These are phyloP conservation scores for Geosmithia morbida DNA, from an alignment of 2,329 filamentous ascomycete species.

Conservation along the genomic window DNA sequence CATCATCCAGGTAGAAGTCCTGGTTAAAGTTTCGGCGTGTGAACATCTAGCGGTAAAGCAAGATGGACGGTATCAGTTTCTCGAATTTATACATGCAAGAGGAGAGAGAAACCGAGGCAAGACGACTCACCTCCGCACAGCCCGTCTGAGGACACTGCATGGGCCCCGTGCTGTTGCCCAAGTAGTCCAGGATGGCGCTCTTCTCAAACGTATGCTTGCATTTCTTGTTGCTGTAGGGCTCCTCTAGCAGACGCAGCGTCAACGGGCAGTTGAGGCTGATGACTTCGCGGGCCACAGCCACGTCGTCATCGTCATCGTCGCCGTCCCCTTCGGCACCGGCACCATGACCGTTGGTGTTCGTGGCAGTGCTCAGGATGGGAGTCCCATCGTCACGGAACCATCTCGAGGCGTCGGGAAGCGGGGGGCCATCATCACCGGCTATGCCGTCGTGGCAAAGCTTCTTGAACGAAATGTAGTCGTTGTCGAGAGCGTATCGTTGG, in stretches of 20 bases:
- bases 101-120: not conserved
- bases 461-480: constrained; percentile 46
- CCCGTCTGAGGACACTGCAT: constrained; percentile 50
- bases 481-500: constrained; percentile 38
- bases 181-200: constrained; percentile 39
- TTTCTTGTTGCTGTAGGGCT: constrained; percentile 51
- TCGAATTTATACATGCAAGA: not conserved
- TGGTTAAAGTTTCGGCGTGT: constrained; percentile 17
- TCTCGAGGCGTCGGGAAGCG: constrained; percentile 33
- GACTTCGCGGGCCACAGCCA: constrained; percentile 49
- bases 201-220: constrained; percentile 66
- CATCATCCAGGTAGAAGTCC: constrained; percentile 42
- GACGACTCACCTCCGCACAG: constrained; percentile 37
- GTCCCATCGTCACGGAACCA: constrained; percentile 37
- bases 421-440: constrained; percentile 31
- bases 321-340: constrained; percentile 19
- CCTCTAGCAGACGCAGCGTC: constrained; percentile 46
- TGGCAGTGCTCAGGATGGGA: constrained; percentile 18
- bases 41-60: constrained; percentile 24
- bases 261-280: constrained; percentile 57
- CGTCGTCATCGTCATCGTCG: constrained; percentile 57
- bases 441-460: constrained; percentile 40
- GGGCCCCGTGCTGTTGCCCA: constrained; percentile 25
- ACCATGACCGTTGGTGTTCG: not conserved
- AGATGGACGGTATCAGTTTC: constrained; percentile 1